phyloP scores from a whole-genome alignment of 208 protist species.

The Giardia duodenalis region DNA sequence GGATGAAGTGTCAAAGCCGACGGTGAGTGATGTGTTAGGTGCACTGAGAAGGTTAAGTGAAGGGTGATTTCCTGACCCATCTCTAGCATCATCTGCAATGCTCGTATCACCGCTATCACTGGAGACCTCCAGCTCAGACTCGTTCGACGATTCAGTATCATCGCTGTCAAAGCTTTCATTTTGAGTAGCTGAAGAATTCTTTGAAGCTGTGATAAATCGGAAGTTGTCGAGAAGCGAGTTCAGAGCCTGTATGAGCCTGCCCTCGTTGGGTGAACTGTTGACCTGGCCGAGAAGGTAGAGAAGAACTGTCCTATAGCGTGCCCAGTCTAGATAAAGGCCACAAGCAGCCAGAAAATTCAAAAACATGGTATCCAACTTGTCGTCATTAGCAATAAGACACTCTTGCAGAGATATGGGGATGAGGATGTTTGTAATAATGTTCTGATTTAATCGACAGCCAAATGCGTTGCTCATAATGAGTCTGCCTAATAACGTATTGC shows the following conservation, averaged over 20 bases:
- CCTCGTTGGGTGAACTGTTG: not conserved
- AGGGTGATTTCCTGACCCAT: no score
- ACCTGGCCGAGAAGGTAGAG: not conserved
- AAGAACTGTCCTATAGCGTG: not conserved
- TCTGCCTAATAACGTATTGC: no score
- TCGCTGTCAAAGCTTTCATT: no score
- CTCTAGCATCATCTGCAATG: no score
- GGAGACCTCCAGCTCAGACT: not conserved
- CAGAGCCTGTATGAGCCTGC: not conserved
- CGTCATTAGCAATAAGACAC: not conserved
- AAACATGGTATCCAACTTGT: not conserved
- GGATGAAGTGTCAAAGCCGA: not conserved
- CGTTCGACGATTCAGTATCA: not conserved
- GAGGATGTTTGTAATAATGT: not conserved
- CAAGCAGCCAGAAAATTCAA: not conserved
- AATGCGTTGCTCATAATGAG: no score
- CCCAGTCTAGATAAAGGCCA: slow-evolving; percentile 3
- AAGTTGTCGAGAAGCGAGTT: not conserved
- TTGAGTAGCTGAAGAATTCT: no score
- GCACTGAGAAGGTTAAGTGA: no score
- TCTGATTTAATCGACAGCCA: no score
- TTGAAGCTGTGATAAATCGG: not conserved
- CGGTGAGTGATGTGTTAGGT: no score
- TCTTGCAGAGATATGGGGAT: not conserved
- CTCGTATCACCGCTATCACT: no score